Evolutionary conservation across 1,284 basidiomycete species (phyloP).

Genomic region (Paramarasmius palmivorus): DNA sequence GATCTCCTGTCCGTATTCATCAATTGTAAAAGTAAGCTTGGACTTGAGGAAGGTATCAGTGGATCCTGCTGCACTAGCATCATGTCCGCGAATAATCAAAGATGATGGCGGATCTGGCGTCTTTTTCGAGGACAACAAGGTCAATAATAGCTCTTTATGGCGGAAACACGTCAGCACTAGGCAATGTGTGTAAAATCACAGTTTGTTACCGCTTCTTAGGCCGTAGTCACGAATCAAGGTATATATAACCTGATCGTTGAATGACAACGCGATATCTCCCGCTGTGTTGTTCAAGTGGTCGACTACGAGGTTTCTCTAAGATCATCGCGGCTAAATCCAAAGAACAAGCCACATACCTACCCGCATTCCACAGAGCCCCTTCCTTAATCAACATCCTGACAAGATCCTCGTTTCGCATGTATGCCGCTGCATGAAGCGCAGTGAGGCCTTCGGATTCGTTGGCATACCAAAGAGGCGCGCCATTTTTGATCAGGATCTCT

Average conservation of each 20-base stretch:
- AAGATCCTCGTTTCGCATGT: slow-evolving; percentile 63
- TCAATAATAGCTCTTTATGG: slow-evolving; percentile 67
- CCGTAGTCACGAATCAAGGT: slow-evolving; percentile 82
- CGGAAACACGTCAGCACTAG: slow-evolving; percentile 9
- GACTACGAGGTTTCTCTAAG: slow-evolving; percentile 41
- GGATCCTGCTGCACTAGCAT: slow-evolving; percentile 72
- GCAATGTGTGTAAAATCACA: slow-evolving; percentile 7
- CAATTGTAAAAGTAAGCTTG: slow-evolving; percentile 68
- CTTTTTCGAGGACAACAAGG: slow-evolving; percentile 52
- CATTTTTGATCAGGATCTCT: slow-evolving; percentile 59
- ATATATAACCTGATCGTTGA: slow-evolving; percentile 79
- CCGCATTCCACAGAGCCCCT: slow-evolving; percentile 92
- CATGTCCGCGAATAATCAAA: slow-evolving; percentile 55
- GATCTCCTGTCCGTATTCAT: slow-evolving; percentile 79
- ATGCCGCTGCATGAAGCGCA: slow-evolving; percentile 88
- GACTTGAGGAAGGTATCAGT: slow-evolving; percentile 78
- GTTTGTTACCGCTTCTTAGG: slow-evolving; percentile 71
- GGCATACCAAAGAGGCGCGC: slow-evolving; percentile 92
- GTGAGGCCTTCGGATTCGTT: slow-evolving; percentile 82
- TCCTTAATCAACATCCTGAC: slow-evolving; percentile 71
- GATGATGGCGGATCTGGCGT: slow-evolving; percentile 37
- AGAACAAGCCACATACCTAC: slow-evolving; percentile 37
- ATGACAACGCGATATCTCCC: slow-evolving; percentile 85
- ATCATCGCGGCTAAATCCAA: background rate
- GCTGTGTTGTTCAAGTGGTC: slow-evolving; percentile 81